Base-by-base conservation (phyloP, 1,284 basidiomycete species). In the Cutaneotrichosporon cutaneum region DNA sequence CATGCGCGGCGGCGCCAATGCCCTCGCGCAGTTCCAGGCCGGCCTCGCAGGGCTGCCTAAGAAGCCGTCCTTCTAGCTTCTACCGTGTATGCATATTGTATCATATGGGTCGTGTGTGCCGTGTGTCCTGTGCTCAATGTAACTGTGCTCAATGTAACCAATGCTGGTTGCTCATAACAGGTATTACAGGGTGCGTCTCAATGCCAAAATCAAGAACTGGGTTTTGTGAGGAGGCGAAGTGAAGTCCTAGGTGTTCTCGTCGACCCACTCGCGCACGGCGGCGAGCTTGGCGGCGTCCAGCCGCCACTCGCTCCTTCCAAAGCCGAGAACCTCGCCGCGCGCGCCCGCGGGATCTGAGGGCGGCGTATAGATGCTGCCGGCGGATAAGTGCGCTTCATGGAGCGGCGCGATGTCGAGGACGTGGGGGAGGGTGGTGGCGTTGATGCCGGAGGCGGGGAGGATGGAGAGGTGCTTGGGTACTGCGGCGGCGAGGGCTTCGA, bases 401-500 rank as follows among this genome's bases (percentile, higher is more conserved):
- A 82, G 82, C 11, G 85, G 71, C 27, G 90, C 79, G 18, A 77
- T 68, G 24, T 81, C 66, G 47, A 87, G 76, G 21, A 92, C 58
- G 24, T 42, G 27, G 13, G 59, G 36, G 1, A 73, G 44, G 5
- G 58, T 61, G 11, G 14, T 27, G 5, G 59, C 60, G 54, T 66
- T 69, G 53, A 73, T 63, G 0, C 72, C 72, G 26, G 67, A 68
- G 2, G 54, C 72, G 3, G 68, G 68, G 18, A 68, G 36, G 59
- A 92, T 84, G 5, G 75, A 81, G 22, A 84, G 50, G 16, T 58
- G 42, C 5, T 32, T 14, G 30, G 48, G 27, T 52, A 88, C 89
- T 45, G 76, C 72, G n/a, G 84, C 84, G 1, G 88, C 88, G 45
- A 90, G 83, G 13, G 81, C 82, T 72, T 90, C 87, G 36, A 70